Base-by-base conservation (phyloP, 164 flowering plant genomes). In the Santalum album region DNA sequence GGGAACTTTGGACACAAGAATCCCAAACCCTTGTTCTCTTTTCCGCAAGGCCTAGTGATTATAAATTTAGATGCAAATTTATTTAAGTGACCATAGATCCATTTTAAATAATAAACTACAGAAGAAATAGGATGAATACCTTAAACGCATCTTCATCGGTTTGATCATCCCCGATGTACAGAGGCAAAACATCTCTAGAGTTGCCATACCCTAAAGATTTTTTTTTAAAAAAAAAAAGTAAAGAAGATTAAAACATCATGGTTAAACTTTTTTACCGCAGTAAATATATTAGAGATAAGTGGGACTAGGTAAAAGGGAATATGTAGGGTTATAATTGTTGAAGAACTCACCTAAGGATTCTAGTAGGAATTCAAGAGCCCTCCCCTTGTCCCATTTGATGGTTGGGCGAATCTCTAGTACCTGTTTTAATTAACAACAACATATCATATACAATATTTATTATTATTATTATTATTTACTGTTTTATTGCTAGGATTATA, bases 321-420 rank as follows among this genome's bases (percentile, higher is more conserved):
- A n/a, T n/a, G n/a, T n/a, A n/a, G n/a, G n/a, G n/a, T n/a, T n/a
- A n/a, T n/a, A n/a, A n/a, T n/a, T n/a, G n/a, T n/a, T n/a, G n/a
- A n/a, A n/a, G n/a, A 1, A 44, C 67, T 73, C 53, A 84, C 95
- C 91, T 24, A 87, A 60, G 43, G 96, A 77, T 64, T 87, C 96
- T 40, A 89, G 49, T 75, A 92, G 74, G 62, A 92, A 92, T 61
- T 92, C 95, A 17, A 92, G 78, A 16, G 99, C 99, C 53, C 82
- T 89, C 45, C 99, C 99, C 57, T 92, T 92, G 83, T 92, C 94
- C 99, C 99, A 92, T 65, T 92, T 80, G 55, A 92, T 87, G n/a
- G 77, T 78, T 0, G 99, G 99, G 23, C 96, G 83, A 51, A 92
- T 77, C 74, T 92, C 99, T 18, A 92, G 54, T 25, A 91, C 96